Percentiles rank a stretch among this genome's conserved stretches.
Evolutionary conservation across 2,329 filamentous ascomycete genomes (phyloP).

Genomic region (Grosmannia serpens): DNA sequence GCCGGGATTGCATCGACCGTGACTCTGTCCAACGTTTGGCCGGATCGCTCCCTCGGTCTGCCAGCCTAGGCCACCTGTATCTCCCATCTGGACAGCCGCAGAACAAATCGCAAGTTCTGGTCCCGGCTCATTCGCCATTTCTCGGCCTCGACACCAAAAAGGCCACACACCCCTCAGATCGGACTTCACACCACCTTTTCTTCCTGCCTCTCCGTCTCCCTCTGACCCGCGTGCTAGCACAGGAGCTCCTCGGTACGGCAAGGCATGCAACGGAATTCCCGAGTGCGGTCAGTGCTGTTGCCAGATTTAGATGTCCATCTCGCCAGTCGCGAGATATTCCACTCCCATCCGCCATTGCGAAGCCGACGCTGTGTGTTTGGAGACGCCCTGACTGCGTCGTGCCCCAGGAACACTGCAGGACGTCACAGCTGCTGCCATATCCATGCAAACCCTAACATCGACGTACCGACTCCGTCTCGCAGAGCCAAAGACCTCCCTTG

Average conservation of each 20-base stretch:
- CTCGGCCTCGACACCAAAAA: too few relatives aligned
- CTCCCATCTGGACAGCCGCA: too few relatives aligned
- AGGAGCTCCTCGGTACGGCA: background rate
- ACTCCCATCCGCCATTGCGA: background rate
- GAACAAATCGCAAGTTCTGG: too few relatives aligned
- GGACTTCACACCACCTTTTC: background rate
- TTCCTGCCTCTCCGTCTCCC: background rate
- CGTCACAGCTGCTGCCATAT: conserved; percentile 15
- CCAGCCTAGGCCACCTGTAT: too few relatives aligned
- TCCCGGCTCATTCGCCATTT: too few relatives aligned
- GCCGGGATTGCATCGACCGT: too few relatives aligned
- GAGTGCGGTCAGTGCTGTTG: background rate
- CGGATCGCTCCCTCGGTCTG: too few relatives aligned
- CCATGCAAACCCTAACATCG: conserved; percentile 43
- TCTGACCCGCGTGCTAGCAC: background rate
- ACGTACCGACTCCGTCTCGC: conserved; percentile 24
- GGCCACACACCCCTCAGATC: too few relatives aligned
- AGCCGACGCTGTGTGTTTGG: background rate
- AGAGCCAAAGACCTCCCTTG: conserved; percentile 35
- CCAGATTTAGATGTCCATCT: background rate
- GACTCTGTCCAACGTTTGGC: too few relatives aligned
- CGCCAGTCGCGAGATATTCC: background rate
- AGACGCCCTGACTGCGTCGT: background rate
- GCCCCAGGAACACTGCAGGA: background rate
- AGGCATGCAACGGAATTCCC: conserved; percentile 1